These are phyloP conservation scores for Solanum chacoense DNA, from an alignment of 305 asterid species.

Conservation along the genomic window DNA sequence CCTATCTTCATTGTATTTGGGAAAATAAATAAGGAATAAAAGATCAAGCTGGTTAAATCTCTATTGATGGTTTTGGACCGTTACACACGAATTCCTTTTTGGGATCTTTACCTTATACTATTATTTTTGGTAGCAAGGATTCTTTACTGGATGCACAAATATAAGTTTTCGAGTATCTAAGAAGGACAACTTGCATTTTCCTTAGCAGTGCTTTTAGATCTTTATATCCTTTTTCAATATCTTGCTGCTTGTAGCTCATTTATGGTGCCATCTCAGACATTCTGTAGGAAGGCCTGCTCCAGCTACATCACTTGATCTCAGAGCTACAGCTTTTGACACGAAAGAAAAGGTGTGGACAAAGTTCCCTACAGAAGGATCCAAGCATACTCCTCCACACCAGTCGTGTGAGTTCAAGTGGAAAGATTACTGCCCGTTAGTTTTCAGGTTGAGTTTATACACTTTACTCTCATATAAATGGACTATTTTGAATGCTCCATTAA, in stretches of 20 bases:
- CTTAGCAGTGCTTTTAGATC: background rate
- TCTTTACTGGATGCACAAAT: background rate
- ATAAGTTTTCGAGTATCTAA: background rate
- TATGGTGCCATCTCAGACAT: constrained; percentile 43
- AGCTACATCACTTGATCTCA: constrained; percentile 51
- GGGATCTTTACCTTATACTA: background rate
- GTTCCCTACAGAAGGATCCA: constrained; percentile 90
- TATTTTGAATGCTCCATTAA: background rate
- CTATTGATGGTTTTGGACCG: background rate
- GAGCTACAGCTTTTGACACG: constrained; percentile 56
- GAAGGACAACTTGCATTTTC: background rate
- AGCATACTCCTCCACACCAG: constrained; percentile 88
- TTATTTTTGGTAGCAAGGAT: background rate
- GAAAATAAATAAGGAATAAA: background rate
- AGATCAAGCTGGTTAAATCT: background rate
- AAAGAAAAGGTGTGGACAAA: constrained; percentile 72
- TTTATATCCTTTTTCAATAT: background rate
- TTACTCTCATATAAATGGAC: background rate
- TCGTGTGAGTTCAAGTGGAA: constrained; percentile 90
- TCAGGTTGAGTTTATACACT: constrained; percentile 48
- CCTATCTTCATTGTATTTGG: background rate
- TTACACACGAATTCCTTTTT: background rate
- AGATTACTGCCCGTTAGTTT: constrained; percentile 86
- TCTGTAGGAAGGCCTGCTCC: constrained; percentile 82
- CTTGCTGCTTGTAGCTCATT: constrained; percentile 12